Percentiles rank a stretch among this genome's conserved stretches.
Evolutionary conservation across 2,329 filamentous ascomycete genomes (phyloP).

Genomic region (Apiospora aurea): DNA sequence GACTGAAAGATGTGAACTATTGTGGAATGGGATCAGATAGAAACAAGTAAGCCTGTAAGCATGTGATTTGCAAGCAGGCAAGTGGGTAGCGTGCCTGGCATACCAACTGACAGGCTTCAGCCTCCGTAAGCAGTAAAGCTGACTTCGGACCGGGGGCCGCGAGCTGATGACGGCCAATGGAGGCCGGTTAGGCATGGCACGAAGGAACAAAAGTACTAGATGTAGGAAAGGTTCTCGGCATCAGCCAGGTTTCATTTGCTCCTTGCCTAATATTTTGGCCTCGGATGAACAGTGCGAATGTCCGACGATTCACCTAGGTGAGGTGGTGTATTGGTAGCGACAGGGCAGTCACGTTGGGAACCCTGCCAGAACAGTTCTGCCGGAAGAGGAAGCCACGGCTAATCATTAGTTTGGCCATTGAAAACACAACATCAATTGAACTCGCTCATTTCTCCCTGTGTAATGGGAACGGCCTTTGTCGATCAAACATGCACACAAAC

Average conservation of each 20-base stretch:
- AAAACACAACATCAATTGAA: too few relatives aligned
- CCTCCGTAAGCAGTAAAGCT: not conserved
- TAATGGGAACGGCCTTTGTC: not conserved
- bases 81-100: not conserved
- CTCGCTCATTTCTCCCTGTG: not conserved
- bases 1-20: not conserved
- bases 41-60: not conserved
- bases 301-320: not conserved
- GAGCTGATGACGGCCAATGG: not conserved
- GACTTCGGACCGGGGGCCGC: constrained; percentile 12
- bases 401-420: not conserved
- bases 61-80: not conserved
- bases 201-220: not conserved
- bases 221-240: not conserved
- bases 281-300: not conserved
- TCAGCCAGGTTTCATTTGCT: not conserved
- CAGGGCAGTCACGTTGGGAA: not conserved
- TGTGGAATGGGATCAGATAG: not conserved
- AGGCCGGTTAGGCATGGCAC: not conserved
- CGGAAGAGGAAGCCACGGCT: not conserved
- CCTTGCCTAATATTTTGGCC: not conserved
- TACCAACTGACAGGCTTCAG: constrained; percentile 7
- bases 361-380: too few relatives aligned
- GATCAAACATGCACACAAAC: not conserved
- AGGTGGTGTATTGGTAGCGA: not conserved